Evolutionary conservation across 371 early-diverging fungal species (phyloP), one percentile per base, ranked within the genome.

Genomic region (Circinella umbellata): DNA sequence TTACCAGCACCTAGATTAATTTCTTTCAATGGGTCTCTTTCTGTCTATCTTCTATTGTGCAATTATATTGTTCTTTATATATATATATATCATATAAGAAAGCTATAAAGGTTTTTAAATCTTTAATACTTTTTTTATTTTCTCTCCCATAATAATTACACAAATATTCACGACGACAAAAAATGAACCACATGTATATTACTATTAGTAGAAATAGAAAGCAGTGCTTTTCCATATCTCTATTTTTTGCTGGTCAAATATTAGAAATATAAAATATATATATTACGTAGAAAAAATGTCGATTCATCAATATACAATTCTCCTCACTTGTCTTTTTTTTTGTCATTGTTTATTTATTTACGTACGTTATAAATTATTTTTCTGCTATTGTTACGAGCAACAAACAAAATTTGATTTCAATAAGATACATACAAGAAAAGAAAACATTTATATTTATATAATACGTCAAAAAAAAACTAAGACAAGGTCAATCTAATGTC

Each of bases 171-270:
- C 42, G 27, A 27, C 27, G 2, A 27, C 1, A 42, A 42, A 42
- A 42, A 42, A 42, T 9, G 42, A 42, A 11, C 6, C 42, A 42
- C 51, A n/a, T 51, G 51, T 51, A 51, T 51, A 13, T 13, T n/a
- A 51, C 15, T 57, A 57, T 14, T 53, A 27, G 57, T 57, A 57
- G 57, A 57, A 57, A 42, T 57, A 34, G 57, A 57, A 57, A 57
- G 57, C 57, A 57, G 57, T 57, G 57, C 57, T 57, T 57, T 57
- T 27, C 35, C 34, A 42, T 11, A 42, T 42, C 42, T 42, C 42
- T n/a, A 13, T 51, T 51, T 5, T 34, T 57, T 57, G 57, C 57
- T 57, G 57, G 57, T 34, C 57, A 57, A 57, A 37, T 15, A n/a
- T n/a, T 34, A 34, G 57, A 57, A 34, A 57, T 57, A 15, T 51